A percentile compares a stretch with the other conserved stretches of the same genome.
Evolutionary conservation across 2,329 filamentous ascomycete genomes (phyloP).

Genomic region (Cordyceps tenuipes): DNA sequence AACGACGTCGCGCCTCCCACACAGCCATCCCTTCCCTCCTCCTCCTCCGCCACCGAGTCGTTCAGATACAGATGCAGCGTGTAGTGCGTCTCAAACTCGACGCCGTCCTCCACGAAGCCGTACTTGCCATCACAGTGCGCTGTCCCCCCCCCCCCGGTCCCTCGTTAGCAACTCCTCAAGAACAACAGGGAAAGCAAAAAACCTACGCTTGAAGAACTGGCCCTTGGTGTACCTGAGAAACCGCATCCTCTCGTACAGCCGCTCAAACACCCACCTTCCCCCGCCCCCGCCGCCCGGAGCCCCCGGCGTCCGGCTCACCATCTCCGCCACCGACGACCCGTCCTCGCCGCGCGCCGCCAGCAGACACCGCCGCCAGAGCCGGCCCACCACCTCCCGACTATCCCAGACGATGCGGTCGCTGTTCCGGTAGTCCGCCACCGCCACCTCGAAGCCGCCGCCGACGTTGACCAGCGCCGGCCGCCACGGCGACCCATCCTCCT

Average conservation of each 20-base stretch:
- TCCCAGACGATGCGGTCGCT: conserved; percentile 76
- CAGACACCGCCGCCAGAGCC: conserved; percentile 53
- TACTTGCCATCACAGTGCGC: conserved; percentile 63
- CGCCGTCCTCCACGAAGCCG: conserved; percentile 40
- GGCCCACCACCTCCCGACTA: conserved; percentile 48
- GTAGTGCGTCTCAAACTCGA: conserved; percentile 37
- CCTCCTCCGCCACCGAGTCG: conserved; percentile 17
- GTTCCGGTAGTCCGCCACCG: conserved; percentile 50
- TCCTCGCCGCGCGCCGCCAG: conserved; percentile 25
- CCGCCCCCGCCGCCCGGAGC: conserved; percentile 17
- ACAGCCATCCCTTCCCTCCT: conserved; percentile 23
- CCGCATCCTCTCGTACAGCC: conserved; percentile 65
- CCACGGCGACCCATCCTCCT: conserved; percentile 39
- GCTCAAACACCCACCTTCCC: conserved; percentile 33
- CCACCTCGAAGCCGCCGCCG: conserved; percentile 51
- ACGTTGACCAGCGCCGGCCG: conserved; percentile 60
- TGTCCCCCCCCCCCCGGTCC: too few species aligned
- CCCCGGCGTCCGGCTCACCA: conserved; percentile 28
- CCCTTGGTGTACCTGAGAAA: conserved; percentile 66
- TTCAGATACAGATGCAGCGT: conserved; percentile 46
- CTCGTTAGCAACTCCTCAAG: neutral
- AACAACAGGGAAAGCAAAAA: neutral
- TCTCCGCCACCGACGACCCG: conserved; percentile 23
- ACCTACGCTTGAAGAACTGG: conserved; percentile 56
- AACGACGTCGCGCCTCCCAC: conserved; percentile 50